Percentiles rank a stretch among this genome's conserved stretches.
phyloP scores from a whole-genome alignment of 2,329 filamentous ascomycete genomes.

The Fusarium sp. region DNA sequence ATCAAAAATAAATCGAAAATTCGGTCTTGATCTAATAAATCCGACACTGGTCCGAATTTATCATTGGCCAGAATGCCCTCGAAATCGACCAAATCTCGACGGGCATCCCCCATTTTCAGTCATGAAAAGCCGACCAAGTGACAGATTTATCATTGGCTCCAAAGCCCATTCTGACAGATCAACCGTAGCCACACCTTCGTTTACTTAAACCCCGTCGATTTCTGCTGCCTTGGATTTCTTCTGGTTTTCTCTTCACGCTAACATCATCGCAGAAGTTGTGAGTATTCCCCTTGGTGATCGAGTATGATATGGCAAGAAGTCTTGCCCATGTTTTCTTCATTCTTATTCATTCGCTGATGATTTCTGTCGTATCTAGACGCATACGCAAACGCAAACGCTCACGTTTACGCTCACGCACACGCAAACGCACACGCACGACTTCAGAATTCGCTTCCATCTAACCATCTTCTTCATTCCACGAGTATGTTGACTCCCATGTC shows the following conservation, averaged over 20 bases:
- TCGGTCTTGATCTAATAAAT: neutral
- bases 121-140: neutral
- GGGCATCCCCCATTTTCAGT: neutral
- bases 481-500: neutral
- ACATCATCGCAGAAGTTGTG: neutral
- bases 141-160: neutral
- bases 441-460: neutral
- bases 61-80: neutral
- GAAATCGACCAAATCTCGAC: neutral
- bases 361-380: neutral
- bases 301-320: neutral
- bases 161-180: neutral
- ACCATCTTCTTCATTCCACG: neutral
- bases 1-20: neutral
- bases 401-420: neutral
- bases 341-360: neutral
- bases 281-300: neutral
- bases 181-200: neutral
- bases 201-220: neutral
- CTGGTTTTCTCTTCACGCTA: neutral
- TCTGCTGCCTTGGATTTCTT: neutral
- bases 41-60: neutral
- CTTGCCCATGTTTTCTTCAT: neutral
- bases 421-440: neutral
- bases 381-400: neutral